Base-by-base conservation (phyloP, 176 grass and related monocot genomes). In the Avena atlantica region DNA sequence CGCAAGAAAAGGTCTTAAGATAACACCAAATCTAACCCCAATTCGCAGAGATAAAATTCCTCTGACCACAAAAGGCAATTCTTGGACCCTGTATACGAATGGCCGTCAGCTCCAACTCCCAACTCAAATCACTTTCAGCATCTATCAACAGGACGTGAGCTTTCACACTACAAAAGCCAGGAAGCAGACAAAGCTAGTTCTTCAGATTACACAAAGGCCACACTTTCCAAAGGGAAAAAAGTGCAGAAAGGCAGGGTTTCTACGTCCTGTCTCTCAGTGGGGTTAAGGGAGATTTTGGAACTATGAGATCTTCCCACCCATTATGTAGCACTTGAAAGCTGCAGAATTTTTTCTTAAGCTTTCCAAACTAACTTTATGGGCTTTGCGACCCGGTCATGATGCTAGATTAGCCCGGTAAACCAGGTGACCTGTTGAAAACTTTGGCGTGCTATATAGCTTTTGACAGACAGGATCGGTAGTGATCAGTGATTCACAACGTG, bases 321-420 rank as follows among this genome's bases (percentile, higher is more conserved):
- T 88, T 91, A 85, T 75, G 81, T 79, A 71, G 72, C 64, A 27
- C 59, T 67, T 76, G 70, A 88, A 88, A 81, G 76, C 16, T 77
- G 61, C 51, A 81, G 40, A 16, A 14, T 12, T 81, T 76, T 76
- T 37, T 75, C 58, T 79, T 6, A 25, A 42, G 25, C 81, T 87
- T 60, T 74, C 74, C 74, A 75, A 55, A 47, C 15, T 29, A 67
- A 36, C 31, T 55, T 40, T 70, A 24, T 7, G 3, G 78, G 78
- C 82, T 82, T 91, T 88, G 55, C 23, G 82, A 91, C 90, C 52
- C 1, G 5, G 82, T 91, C 86, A 85, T 85, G 82, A 64, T 81
- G 81, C 78, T 91, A 61, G 70, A 12, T 85, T 76, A 17, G 57
- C 76, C 83, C 24, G 51, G 12, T 42, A 71, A 71, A 25, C 77